These are phyloP conservation scores for Alternaria rosae DNA, from an alignment of 2,329 filamentous ascomycete species.

Conservation along the genomic window DNA sequence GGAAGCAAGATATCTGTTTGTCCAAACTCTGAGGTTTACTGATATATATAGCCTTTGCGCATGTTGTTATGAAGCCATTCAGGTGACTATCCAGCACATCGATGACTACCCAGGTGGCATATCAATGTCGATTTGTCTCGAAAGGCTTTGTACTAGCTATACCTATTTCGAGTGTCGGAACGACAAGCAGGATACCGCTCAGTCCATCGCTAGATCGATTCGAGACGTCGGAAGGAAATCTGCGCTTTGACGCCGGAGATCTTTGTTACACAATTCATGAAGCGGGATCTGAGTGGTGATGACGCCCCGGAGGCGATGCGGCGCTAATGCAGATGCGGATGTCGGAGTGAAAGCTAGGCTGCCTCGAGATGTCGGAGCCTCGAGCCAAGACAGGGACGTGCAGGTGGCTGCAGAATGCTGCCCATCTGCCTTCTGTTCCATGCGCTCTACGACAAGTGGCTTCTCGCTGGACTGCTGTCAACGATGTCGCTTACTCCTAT, in stretches of 20 bases:
- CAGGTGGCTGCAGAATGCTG: background rate
- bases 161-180: background rate
- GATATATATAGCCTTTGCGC: background rate
- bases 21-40: fast-evolving
- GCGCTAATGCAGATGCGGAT: background rate
- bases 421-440: background rate
- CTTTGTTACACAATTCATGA: background rate
- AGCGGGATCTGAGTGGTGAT: background rate
- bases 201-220: background rate
- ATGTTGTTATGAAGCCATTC: fast-evolving
- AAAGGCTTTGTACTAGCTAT: background rate
- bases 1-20: background rate
- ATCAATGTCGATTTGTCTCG: background rate
- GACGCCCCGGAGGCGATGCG: too few species aligned
- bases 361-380: background rate
- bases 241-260: too few species aligned
- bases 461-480: fast-evolving
- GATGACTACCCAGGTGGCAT: background rate
- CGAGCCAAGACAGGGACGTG: background rate
- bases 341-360: background rate
- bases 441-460: background rate
- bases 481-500: background rate
- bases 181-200: background rate
- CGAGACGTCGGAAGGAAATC: background rate
- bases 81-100: background rate